Percentiles rank a stretch among this genome's conserved stretches.
phyloP scores from a whole-genome alignment of 495 filamentous ascomycete species.

The Cryomyces minteri region DNA sequence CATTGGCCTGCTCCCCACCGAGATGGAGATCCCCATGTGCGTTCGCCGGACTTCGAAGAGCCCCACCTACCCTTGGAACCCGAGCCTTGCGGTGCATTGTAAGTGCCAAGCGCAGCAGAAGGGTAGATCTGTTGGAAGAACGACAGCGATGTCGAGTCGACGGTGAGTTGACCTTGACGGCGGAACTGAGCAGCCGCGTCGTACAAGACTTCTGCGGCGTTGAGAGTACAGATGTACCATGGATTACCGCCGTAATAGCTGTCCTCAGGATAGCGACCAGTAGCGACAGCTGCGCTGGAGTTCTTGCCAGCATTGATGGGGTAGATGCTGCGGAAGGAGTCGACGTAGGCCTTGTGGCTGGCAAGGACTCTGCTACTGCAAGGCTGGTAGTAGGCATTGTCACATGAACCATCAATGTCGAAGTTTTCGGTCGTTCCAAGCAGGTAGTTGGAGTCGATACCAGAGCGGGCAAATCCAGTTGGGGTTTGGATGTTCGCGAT shows the following conservation, averaged over 20 bases:
- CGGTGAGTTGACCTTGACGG: slow-evolving; percentile 27
- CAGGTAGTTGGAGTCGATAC: slow-evolving; percentile 43
- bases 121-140: slow-evolving; percentile 39
- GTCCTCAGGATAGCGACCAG: slow-evolving; percentile 55
- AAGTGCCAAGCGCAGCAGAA: slow-evolving; percentile 29
- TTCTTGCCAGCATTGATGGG: slow-evolving; percentile 21
- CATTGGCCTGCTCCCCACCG: background rate
- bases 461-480: slow-evolving; percentile 26
- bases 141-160: slow-evolving; percentile 31
- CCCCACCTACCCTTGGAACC: background rate
- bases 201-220: slow-evolving; percentile 48
- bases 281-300: slow-evolving; percentile 32
- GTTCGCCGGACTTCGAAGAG: background rate
- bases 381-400: slow-evolving; percentile 40
- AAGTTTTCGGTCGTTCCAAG: slow-evolving; percentile 46
- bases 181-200: slow-evolving; percentile 45
- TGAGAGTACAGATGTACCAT: slow-evolving; percentile 32
- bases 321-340: slow-evolving; percentile 39
- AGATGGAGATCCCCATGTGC: background rate
- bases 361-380: slow-evolving; percentile 42
- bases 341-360: slow-evolving; percentile 44
- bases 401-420: slow-evolving; percentile 35
- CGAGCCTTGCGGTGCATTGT: slow-evolving; percentile 10
- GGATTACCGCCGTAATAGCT: slow-evolving; percentile 47
- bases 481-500: slow-evolving; percentile 33